Evolutionary conservation across 306 rosid genomes (phyloP).

Genomic region (Hippophae tibetana): DNA sequence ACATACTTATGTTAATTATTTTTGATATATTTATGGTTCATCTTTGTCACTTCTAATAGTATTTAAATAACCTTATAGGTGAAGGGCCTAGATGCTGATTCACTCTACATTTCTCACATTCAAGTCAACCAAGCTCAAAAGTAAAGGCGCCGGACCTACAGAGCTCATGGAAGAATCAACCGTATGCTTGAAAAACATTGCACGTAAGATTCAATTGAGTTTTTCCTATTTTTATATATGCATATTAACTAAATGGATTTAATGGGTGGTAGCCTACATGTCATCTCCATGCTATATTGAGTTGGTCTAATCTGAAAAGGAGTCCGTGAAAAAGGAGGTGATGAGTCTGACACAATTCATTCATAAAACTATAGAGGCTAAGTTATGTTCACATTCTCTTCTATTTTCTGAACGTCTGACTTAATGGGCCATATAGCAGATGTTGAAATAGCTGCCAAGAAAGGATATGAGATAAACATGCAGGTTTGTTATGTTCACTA

Average conservation of each 20-base stretch:
- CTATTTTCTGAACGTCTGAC: not conserved
- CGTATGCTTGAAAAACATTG: conserved; percentile 34
- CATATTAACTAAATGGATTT: too few relatives aligned
- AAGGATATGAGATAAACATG: too few relatives aligned
- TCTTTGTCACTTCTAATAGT: too few relatives aligned
- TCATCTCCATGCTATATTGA: conserved; percentile 96
- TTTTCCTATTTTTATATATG: not conserved
- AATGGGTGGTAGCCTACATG: conserved; percentile 57
- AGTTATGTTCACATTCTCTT: not conserved
- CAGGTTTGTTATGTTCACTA: conserved; percentile 45
- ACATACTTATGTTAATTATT: too few relatives aligned
- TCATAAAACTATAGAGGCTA: not conserved
- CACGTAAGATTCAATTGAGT: not conserved
- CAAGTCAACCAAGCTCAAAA: conserved; percentile 91
- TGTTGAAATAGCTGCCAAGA: too few relatives aligned
- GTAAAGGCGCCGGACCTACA: conserved; percentile 83
- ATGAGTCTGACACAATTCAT: conserved; percentile 4
- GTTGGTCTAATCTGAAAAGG: conserved; percentile 70
- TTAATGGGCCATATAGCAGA: too few relatives aligned
- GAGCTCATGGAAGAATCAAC: conserved; percentile 94
- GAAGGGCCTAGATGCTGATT: conserved; percentile 85
- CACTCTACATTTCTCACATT: conserved; percentile 62
- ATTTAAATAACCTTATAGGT: conserved; percentile 30
- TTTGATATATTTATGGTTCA: too few relatives aligned
- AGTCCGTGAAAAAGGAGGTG: conserved; percentile 92